A percentile compares a stretch with the other conserved stretches of the same genome.
Evolutionary conservation across 768 basidiomycete species (phyloP).

Genomic region (Tremella yokohamensis): DNA sequence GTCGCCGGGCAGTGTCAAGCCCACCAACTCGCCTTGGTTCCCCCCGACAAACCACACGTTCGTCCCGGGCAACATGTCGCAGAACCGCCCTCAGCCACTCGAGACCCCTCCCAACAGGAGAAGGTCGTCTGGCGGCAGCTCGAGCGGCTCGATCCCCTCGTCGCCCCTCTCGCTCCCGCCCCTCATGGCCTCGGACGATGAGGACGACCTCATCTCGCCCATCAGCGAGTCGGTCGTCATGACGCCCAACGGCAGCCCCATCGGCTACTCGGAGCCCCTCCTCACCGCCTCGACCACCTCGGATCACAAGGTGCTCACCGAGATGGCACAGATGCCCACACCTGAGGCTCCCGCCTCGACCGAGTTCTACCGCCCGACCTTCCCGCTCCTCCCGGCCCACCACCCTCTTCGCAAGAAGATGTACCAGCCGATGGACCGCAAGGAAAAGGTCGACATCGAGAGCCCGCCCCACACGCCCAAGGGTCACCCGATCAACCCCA

Average conservation of each 20-base stretch:
- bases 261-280: neutral
- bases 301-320: conserved; percentile 25
- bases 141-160: conserved; percentile 6
- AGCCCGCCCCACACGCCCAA: conserved; percentile 39
- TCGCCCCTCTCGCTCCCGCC: conserved; percentile 28
- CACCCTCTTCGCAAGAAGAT: conserved; percentile 28
- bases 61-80: conserved; percentile 6
- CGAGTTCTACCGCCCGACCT: conserved; percentile 8
- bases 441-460: neutral
- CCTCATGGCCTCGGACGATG: conserved; percentile 23
- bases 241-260: conserved; percentile 14
- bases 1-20: neutral
- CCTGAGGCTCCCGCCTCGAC: conserved; percentile 17
- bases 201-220: conserved; percentile 15
- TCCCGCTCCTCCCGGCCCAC: conserved; percentile 36
- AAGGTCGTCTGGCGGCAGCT: neutral
- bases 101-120: too few species aligned
- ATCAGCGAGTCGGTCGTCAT: conserved; percentile 14
- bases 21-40: conserved; percentile 1
- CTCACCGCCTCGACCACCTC: conserved; percentile 19
- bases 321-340: conserved; percentile 19
- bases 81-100: neutral
- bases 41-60: neutral
- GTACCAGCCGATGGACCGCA: conserved; percentile 11
- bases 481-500: conserved; percentile 31